Conservation (phyloP, 108 stramenopile genomes). For the Pseudonitzschia pungens region DNA sequence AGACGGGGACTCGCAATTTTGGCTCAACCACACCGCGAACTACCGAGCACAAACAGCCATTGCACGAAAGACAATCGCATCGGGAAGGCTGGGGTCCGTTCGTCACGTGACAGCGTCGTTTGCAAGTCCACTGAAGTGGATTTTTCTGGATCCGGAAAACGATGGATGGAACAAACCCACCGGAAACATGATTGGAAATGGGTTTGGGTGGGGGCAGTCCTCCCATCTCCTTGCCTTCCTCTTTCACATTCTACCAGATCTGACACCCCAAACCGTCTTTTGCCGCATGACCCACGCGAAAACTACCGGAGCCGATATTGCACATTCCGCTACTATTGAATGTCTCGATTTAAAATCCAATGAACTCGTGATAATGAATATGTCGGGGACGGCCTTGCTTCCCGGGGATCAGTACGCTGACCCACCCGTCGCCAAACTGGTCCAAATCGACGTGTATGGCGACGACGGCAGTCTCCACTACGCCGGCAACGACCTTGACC, state of each 20-base stretch:
- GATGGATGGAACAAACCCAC: conserved; percentile 50
- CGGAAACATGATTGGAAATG: conserved; percentile 68
- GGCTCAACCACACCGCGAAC: conserved; percentile 71
- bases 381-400: conserved; percentile 61
- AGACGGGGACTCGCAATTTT: conserved; percentile 36
- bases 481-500: conserved; percentile 48
- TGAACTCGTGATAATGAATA: conserved; percentile 45
- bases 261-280: conserved; percentile 47
- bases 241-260: conserved; percentile 44
- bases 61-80: conserved; percentile 46
- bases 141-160: conserved; percentile 42
- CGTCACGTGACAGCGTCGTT: conserved; percentile 53
- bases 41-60: conserved; percentile 58
- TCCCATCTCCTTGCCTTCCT: conserved; percentile 71
- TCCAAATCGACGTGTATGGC: conserved; percentile 64
- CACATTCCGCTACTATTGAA: conserved; percentile 60
- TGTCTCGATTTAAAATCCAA: conserved; percentile 33
- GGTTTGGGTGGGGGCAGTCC: conserved; percentile 74
- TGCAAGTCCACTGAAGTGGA: conserved; percentile 59
- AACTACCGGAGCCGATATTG: conserved; percentile 62
- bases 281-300: conserved; percentile 55
- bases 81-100: conserved; percentile 41
- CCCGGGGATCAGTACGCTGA: conserved; percentile 65
- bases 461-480: conserved; percentile 46
- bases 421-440: conserved; percentile 60